Percentiles rank a stretch among this genome's conserved stretches.
Conservation (phyloP, 2,329 filamentous ascomycete genomes). For the Aspergillus pseudoglaucus region DNA sequence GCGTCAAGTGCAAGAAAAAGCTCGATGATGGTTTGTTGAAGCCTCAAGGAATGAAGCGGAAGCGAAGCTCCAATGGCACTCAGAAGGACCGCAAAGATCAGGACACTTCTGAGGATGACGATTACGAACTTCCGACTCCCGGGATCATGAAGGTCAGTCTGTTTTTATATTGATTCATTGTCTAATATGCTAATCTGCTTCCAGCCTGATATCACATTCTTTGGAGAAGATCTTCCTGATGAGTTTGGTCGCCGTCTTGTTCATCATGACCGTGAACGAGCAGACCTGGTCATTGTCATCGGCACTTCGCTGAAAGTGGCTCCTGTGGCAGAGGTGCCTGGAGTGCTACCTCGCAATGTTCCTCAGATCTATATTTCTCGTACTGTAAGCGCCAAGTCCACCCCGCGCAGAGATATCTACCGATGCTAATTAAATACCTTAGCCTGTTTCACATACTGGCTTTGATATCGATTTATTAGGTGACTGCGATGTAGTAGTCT, state of each 20-base stretch:
- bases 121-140: constrained; percentile 59
- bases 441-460: constrained; percentile 78
- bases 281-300: constrained; percentile 90
- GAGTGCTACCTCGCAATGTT: constrained; percentile 68
- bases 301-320: constrained; percentile 94
- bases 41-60: constrained; percentile 46
- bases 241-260: constrained; percentile 74
- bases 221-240: constrained; percentile 81
- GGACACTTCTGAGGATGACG: constrained; percentile 52
- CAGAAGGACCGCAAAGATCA: constrained; percentile 50
- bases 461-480: constrained; percentile 97
- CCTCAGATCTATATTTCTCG: constrained; percentile 88
- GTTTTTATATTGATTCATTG: not conserved
- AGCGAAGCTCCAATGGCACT: constrained; percentile 43
- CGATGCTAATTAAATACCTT: constrained; percentile 6
- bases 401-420: too few relatives aligned
- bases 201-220: constrained; percentile 91
- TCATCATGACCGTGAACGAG: constrained; percentile 70
- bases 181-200: constrained; percentile 9
- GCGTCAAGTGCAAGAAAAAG: constrained; percentile 59
- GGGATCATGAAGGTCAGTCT: constrained; percentile 68
- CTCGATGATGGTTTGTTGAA: constrained; percentile 40
- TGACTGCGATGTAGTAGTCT: constrained; percentile 84
- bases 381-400: constrained; percentile 44
- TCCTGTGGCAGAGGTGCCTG: constrained; percentile 86